phyloP scores from a whole-genome alignment of 257 asterid genomes.

The Cordia subcordata region DNA sequence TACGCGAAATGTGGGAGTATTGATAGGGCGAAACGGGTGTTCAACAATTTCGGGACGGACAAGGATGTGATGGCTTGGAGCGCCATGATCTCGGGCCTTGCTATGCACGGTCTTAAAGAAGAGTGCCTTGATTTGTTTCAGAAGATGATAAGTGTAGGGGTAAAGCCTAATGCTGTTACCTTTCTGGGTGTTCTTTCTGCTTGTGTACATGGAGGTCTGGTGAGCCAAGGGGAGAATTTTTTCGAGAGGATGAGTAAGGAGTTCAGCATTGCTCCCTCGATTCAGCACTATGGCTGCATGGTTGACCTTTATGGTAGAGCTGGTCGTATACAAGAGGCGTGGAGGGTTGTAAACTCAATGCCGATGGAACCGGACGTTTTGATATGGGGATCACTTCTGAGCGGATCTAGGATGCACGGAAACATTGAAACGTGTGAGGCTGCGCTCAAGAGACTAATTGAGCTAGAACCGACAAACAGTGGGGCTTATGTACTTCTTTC shows the following conservation, averaged over 20 bases:
- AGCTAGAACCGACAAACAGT: constrained; percentile 24
- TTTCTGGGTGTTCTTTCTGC: not conserved
- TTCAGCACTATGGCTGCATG: not conserved
- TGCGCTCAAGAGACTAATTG: constrained; percentile 44
- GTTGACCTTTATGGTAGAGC: not conserved
- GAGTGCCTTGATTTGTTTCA: not conserved
- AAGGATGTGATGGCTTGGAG: constrained; percentile 3
- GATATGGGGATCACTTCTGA: constrained; percentile 75
- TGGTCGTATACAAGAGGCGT: not conserved
- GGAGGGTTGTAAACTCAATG: constrained; percentile 39
- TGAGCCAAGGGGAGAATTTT: not conserved
- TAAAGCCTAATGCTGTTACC: not conserved
- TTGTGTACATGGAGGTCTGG: not conserved
- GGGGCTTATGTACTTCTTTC: constrained; percentile 71
- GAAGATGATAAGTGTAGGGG: not conserved
- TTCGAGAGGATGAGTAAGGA: not conserved
- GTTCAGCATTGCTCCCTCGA: not conserved
- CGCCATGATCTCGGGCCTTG: not conserved
- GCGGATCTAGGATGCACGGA: constrained; percentile 42
- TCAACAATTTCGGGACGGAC: constrained; percentile 13
- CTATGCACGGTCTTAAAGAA: not conserved
- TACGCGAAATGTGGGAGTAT: constrained; percentile 27
- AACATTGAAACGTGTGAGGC: constrained; percentile 51
- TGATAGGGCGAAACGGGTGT: constrained; percentile 13
- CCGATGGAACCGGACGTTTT: constrained; percentile 70